A percentile compares a stretch with the other conserved stretches of the same genome.
Evolutionary conservation across 2,329 filamentous ascomycete species (phyloP).

Genomic region (Talaromyces sp.): DNA sequence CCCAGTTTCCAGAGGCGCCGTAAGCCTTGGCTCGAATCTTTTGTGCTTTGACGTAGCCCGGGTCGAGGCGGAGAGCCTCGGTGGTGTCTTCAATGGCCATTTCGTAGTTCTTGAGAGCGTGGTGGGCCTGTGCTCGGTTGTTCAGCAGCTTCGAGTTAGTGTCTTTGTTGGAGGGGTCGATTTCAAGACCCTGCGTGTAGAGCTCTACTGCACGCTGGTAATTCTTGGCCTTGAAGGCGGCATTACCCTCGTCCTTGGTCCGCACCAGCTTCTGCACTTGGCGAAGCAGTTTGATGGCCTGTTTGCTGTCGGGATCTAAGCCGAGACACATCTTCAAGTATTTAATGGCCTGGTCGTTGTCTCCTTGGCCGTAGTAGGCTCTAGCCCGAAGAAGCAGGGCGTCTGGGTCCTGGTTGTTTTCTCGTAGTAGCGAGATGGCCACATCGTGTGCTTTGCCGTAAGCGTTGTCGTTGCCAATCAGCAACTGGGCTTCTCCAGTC

Average conservation of each 20-base stretch:
- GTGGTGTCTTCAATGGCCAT: slow-evolving; percentile 82
- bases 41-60: slow-evolving; percentile 80
- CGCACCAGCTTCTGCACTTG: slow-evolving; percentile 87
- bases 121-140: slow-evolving; percentile 82
- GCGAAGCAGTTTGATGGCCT: slow-evolving; percentile 81
- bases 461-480: slow-evolving; percentile 85
- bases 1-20: slow-evolving; percentile 82
- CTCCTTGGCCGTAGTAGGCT: slow-evolving; percentile 82
- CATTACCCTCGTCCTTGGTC: slow-evolving; percentile 91
- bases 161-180: slow-evolving; percentile 83
- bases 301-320: slow-evolving; percentile 86
- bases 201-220: slow-evolving; percentile 77
- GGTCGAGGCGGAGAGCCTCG: slow-evolving; percentile 73
- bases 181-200: slow-evolving; percentile 74
- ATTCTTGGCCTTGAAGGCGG: slow-evolving; percentile 77
- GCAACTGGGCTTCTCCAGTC: slow-evolving; percentile 84
- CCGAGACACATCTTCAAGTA: slow-evolving; percentile 85
- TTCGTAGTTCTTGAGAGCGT: slow-evolving; percentile 73
- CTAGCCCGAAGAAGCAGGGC: slow-evolving; percentile 84
- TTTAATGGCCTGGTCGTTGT: slow-evolving; percentile 90
- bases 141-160: slow-evolving; percentile 93
- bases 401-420: slow-evolving; percentile 88
- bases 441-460: slow-evolving; percentile 89
- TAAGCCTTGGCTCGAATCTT: slow-evolving; percentile 91
- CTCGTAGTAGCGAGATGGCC: slow-evolving; percentile 77